These are phyloP conservation scores for Xylaria sp. DNA, from an alignment of 2,329 filamentous ascomycete species.

Conservation along the genomic window DNA sequence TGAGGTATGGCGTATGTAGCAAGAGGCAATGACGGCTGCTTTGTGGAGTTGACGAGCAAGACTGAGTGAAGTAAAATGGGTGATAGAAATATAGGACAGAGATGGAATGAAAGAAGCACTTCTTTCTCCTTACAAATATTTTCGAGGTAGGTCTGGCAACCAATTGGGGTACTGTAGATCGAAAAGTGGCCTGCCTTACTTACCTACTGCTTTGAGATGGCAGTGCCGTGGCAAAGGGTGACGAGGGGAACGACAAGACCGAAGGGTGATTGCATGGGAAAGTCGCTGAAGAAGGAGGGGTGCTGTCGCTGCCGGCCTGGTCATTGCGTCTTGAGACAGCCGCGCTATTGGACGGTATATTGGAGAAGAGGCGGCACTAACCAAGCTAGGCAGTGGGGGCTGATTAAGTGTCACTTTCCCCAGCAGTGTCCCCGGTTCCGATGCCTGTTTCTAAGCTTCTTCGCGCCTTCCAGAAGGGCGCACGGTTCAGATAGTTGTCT, in stretches of 20 bases:
- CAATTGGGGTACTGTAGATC: neutral
- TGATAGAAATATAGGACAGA: neutral
- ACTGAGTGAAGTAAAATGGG: neutral
- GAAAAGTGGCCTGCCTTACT: neutral
- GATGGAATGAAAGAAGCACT: conserved; percentile 1
- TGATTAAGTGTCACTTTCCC: conserved; percentile 26
- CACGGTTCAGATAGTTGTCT: conserved; percentile 43
- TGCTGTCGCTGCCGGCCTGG: conserved; percentile 22
- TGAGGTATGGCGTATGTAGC: conserved; percentile 3
- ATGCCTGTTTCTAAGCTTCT: conserved; percentile 41
- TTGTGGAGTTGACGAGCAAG: conserved; percentile 20
- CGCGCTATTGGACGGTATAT: conserved; percentile 19
- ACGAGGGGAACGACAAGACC: conserved; percentile 22
- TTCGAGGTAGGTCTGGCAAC: neutral
- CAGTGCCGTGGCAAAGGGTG: conserved; percentile 34
- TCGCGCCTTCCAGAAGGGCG: conserved; percentile 48
- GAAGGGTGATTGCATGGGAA: conserved; percentile 13
- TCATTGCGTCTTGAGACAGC: conserved; percentile 26
- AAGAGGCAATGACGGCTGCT: conserved; percentile 28
- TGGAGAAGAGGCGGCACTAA: conserved; percentile 26
- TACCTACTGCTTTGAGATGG: neutral
- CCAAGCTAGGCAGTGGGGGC: conserved; percentile 26
- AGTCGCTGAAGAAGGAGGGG: conserved; percentile 28
- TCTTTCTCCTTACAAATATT: conserved; percentile 1
- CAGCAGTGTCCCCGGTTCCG: conserved; percentile 22